These are phyloP conservation scores for Handroanthus guayacan DNA, from an alignment of 257 asterid genomes.

Conservation along the genomic window DNA sequence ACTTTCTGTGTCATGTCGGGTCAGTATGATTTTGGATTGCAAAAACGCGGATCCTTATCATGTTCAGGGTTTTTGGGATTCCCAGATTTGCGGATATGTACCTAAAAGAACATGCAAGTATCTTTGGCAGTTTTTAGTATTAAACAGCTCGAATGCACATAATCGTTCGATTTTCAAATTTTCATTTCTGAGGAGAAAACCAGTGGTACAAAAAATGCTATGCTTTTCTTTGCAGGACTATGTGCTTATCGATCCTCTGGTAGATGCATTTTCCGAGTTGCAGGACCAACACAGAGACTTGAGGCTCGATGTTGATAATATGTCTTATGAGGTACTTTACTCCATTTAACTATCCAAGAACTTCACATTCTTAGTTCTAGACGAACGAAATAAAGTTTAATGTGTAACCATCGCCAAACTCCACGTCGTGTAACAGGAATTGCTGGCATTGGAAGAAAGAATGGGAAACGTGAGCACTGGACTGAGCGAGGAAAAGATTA, in stretches of 20 bases:
- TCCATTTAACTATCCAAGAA: background rate
- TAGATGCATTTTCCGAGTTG: slow-evolving; percentile 45
- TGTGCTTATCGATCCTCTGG: slow-evolving; percentile 49
- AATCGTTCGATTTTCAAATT: too few species aligned
- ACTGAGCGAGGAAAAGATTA: slow-evolving; percentile 47
- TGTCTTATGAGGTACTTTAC: slow-evolving; percentile 70
- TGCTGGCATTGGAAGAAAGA: slow-evolving; percentile 67
- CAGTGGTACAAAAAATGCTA: background rate
- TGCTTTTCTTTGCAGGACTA: slow-evolving; percentile 45
- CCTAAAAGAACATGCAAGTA: too few species aligned
- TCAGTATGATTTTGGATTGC: too few species aligned
- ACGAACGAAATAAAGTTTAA: background rate
- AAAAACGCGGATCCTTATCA: too few species aligned
- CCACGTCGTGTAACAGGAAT: slow-evolving; percentile 44
- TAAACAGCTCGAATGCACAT: too few species aligned
- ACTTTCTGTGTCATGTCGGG: too few species aligned
- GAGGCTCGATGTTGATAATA: slow-evolving; percentile 74
- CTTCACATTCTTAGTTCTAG: background rate
- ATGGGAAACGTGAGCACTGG: slow-evolving; percentile 67
- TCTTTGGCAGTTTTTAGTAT: too few species aligned
- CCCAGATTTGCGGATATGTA: too few species aligned
- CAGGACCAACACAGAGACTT: slow-evolving; percentile 66
- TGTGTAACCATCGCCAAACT: background rate
- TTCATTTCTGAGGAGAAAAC: background rate
- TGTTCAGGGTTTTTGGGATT: too few species aligned